A percentile compares a stretch with the other conserved stretches of the same genome.
Evolutionary conservation across 371 early-diverging fungal species (phyloP).

Genomic region (Blakeslea trispora): DNA sequence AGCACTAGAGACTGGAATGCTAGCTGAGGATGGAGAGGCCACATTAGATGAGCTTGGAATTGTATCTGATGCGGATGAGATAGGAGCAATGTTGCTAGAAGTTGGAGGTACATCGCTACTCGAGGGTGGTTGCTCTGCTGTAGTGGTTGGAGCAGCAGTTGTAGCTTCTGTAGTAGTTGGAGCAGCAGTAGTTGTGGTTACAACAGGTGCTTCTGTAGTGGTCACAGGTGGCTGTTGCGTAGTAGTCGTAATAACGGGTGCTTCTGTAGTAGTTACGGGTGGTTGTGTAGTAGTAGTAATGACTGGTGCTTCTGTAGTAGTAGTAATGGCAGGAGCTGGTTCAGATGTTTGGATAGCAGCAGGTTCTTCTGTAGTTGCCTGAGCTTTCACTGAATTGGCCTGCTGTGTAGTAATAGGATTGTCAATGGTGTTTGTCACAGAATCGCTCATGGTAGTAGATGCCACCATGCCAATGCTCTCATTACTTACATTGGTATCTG

Average conservation of each 20-base stretch:
- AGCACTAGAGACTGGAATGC: no score
- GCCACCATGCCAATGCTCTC: no score
- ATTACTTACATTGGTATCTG: no score
- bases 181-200: background rate
- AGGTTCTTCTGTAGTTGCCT: conserved; percentile 2
- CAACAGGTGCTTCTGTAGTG: conserved; percentile 6
- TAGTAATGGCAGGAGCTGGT: background rate
- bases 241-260: conserved; percentile 4
- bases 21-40: conserved; percentile 2
- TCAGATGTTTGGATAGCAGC: background rate
- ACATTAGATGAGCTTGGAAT: background rate
- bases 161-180: conserved; percentile 1
- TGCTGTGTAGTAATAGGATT: background rate
- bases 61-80: background rate
- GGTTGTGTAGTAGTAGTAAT: conserved; percentile 1
- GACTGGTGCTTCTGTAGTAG: background rate
- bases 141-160: background rate
- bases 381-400: no score
- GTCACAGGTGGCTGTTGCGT: conserved; percentile 5
- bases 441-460: no score
- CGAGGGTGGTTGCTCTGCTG: background rate
- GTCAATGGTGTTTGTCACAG: background rate
- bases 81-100: background rate
- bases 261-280: conserved; percentile 4
- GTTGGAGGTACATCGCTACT: background rate